A percentile compares a stretch with the other conserved stretches of the same genome.
Evolutionary conservation across 2,329 filamentous ascomycete genomes (phyloP).

Genomic region (Fusarium subglutinans): DNA sequence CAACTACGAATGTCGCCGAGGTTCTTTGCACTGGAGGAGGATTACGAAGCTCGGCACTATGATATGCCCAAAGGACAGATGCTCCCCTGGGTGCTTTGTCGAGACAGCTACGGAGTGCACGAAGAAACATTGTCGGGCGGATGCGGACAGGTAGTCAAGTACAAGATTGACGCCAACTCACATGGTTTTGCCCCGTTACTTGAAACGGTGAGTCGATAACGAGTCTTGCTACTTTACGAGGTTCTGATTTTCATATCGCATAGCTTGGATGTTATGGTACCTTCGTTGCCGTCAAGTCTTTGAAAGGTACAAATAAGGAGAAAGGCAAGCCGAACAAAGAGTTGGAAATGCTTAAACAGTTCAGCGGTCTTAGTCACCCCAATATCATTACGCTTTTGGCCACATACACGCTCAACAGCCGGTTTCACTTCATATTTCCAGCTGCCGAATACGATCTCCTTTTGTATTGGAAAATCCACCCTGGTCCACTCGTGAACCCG

Average conservation of each 20-base stretch:
- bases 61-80: not conserved
- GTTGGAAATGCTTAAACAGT: not conserved
- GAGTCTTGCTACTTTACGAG: too few species aligned
- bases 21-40: not conserved
- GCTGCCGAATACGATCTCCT: not conserved
- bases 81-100: not conserved
- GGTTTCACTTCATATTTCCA: not conserved
- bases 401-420: not conserved
- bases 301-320: not conserved
- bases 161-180: not conserved
- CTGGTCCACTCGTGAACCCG: not conserved
- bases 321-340: not conserved
- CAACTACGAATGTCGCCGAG: not conserved
- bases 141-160: not conserved
- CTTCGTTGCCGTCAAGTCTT: not conserved
- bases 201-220: not conserved
- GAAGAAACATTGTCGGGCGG: not conserved
- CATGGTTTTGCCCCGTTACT: not conserved
- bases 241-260: accelerated
- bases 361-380: accelerated
- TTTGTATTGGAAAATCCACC: not conserved
- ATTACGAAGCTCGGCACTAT: not conserved
- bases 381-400: not conserved
- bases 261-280: not conserved
- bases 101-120: not conserved